Percentiles rank a stretch among this genome's conserved stretches.
Evolutionary conservation across 345 rosid genomes (phyloP).

Genomic region (Stellera chamaejasme): DNA sequence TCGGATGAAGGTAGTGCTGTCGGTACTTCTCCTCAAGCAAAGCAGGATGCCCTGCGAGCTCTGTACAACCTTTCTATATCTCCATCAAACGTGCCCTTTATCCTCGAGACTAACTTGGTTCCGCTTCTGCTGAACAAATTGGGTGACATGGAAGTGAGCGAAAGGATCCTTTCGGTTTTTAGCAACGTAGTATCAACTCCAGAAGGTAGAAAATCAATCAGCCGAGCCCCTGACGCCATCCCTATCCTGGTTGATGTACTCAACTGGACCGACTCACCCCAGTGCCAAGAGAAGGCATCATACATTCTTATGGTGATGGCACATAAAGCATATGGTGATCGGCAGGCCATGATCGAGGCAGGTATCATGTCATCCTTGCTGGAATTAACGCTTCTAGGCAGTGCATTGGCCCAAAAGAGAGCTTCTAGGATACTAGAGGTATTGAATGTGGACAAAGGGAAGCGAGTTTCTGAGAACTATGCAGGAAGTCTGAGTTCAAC

Average conservation of each 20-base stretch:
- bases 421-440: constrained; percentile 87
- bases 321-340: constrained; percentile 72
- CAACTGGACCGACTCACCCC: constrained; percentile 87
- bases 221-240: constrained; percentile 52
- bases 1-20: constrained; percentile 24
- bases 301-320: constrained; percentile 93
- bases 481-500: constrained; percentile 47
- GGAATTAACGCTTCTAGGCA: constrained; percentile 83
- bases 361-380: constrained; percentile 78
- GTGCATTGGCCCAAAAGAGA: constrained; percentile 87
- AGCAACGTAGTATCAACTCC: constrained; percentile 69
- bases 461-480: constrained; percentile 57
- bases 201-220: constrained; percentile 77
- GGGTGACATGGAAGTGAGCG: constrained; percentile 94
- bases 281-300: constrained; percentile 88
- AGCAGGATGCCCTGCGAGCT: constrained; percentile 82
- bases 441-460: constrained; percentile 81
- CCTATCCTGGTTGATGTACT: constrained; percentile 71
- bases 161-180: constrained; percentile 71
- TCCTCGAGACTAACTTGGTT: constrained; percentile 58
- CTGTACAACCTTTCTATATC: constrained; percentile 80
- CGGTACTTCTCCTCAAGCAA: constrained; percentile 50
- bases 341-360: constrained; percentile 91
- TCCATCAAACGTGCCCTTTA: constrained; percentile 42
- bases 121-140: constrained; percentile 43